Evolutionary conservation across 805 yeast species (phyloP).

Genomic region (Metschnikowia gelsemii): DNA sequence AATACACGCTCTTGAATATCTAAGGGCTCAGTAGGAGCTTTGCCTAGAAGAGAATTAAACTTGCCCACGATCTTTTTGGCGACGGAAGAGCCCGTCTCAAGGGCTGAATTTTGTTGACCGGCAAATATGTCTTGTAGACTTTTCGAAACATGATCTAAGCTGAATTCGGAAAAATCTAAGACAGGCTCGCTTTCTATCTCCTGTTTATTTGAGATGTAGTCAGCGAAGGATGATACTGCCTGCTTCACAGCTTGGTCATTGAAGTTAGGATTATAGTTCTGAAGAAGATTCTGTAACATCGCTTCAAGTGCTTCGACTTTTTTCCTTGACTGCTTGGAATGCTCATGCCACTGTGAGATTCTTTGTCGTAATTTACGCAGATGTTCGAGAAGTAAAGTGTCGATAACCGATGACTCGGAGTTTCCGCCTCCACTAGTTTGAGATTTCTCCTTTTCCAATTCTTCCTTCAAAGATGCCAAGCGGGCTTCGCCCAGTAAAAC

Average conservation of each 20-base stretch:
- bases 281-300: constrained; percentile 49
- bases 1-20: background rate
- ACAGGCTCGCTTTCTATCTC: constrained; percentile 7
- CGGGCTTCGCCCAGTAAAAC: constrained; percentile 5
- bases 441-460: constrained; percentile 3
- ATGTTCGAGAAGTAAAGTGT: constrained; percentile 5
- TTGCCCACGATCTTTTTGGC: background rate
- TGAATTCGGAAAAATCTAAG: constrained; percentile 1
- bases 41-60: background rate
- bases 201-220: constrained; percentile 44
- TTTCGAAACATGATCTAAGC: constrained; percentile 1
- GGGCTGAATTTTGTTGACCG: background rate
- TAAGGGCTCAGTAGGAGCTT: background rate
- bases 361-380: constrained; percentile 4
- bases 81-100: constrained; percentile 1
- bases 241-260: constrained; percentile 84
- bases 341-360: background rate
- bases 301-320: constrained; percentile 38
- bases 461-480: background rate
- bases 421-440: background rate
- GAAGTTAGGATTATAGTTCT: constrained; percentile 75
- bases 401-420: background rate
- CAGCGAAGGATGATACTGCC: constrained; percentile 57
- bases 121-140: constrained; percentile 1
- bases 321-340: constrained; percentile 9